Conservation (phyloP, 192 early-diverging fungal genomes). For the Coemansia sp. region DNA sequence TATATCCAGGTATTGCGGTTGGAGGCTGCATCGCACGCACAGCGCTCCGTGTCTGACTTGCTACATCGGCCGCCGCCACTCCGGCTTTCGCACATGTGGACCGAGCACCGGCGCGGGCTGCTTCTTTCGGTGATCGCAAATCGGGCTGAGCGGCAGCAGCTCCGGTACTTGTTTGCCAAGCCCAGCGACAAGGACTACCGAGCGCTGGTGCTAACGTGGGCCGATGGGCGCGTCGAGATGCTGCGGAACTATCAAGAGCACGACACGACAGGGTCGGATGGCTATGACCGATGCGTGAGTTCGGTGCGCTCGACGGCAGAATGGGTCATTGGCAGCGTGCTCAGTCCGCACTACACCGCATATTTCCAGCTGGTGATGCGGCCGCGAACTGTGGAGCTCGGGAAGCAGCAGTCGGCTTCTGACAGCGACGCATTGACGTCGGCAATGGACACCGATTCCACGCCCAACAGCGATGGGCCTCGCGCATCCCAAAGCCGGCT, state of each 20-base stretch:
- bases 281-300: constrained; percentile 36
- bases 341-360: constrained; percentile 45
- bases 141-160: constrained; percentile 49
- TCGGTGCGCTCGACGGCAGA: constrained; percentile 6
- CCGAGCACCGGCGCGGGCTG: constrained; percentile 26
- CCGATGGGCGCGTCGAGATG: constrained; percentile 44
- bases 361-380: constrained; percentile 42
- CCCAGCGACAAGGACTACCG: constrained; percentile 46
- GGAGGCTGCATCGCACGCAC: constrained; percentile 39
- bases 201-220: constrained; percentile 47
- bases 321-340: constrained; percentile 38
- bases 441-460: too few species aligned
- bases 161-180: constrained; percentile 45
- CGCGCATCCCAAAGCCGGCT: neutral
- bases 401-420: neutral
- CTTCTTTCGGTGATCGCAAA: constrained; percentile 42
- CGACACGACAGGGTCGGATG: constrained; percentile 1
- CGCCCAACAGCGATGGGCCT: too few species aligned
- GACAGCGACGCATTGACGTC: neutral
- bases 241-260: constrained; percentile 38
- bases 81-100: constrained; percentile 36
- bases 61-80: constrained; percentile 34
- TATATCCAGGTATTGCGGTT: constrained; percentile 41
- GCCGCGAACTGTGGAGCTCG: constrained; percentile 25
- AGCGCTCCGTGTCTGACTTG: constrained; percentile 30